Evolutionary conservation across 2,329 filamentous ascomycete genomes (phyloP).

Genomic region (Metarhizium guizhouense): DNA sequence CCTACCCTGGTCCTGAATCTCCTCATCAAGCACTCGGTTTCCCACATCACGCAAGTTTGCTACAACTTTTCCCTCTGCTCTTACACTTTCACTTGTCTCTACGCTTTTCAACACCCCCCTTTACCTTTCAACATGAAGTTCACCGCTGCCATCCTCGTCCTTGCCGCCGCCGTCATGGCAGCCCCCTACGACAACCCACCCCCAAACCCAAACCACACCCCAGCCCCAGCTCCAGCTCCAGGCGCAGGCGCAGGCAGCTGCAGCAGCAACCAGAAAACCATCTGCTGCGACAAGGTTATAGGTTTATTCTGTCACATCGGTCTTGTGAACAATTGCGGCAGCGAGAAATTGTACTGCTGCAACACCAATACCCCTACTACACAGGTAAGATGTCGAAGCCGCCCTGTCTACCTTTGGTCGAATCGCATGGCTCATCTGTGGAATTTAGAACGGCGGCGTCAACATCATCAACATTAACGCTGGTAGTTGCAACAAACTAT

Average conservation of each 20-base stretch:
- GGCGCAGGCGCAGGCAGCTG: not conserved
- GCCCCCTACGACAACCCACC: not conserved
- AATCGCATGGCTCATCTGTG: not conserved
- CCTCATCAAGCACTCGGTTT: not conserved
- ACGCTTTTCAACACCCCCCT: not conserved
- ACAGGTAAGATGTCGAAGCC: not conserved
- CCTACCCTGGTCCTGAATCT: not conserved
- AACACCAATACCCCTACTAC: not conserved
- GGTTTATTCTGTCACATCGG: constrained; percentile 1
- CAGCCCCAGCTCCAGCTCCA: too few relatives aligned
- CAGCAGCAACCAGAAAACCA: not conserved
- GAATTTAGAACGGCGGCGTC: constrained; percentile 1
- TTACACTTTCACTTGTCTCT: too few relatives aligned
- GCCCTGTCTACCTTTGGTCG: not conserved
- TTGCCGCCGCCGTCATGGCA: constrained; percentile 2
- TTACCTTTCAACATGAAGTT: constrained; percentile 4
- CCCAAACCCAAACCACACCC: too few relatives aligned
- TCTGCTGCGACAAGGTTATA: constrained; percentile 2
- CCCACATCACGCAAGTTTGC: too few relatives aligned
- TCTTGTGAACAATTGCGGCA: not conserved
- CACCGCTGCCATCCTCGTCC: constrained; percentile 1
- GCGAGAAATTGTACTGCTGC: constrained; percentile 4
- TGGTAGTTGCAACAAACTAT: too few relatives aligned
- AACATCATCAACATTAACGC: constrained; percentile 1
- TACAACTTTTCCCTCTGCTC: too few relatives aligned